Base-by-base conservation (phyloP, 106 monocot genomes). In the Platanthera guangdongensis region DNA sequence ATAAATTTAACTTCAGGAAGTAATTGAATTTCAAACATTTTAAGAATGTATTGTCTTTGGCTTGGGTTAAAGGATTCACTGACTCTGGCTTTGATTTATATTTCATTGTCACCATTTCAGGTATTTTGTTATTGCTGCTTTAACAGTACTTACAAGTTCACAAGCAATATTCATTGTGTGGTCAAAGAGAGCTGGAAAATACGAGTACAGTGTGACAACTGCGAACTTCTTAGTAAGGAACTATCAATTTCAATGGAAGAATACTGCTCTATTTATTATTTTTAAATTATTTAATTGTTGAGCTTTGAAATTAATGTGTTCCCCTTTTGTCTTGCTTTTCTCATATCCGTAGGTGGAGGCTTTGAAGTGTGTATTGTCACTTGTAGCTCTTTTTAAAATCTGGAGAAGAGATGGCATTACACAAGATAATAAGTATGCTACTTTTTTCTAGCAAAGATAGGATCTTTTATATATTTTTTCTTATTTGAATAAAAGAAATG, bases 141-240 rank as follows among this genome's bases (percentile, higher is more conserved):
- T 99, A 79, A 99, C 97, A 54, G 49, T 99, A 51, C 84, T 99
- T 39, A 99, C 97, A 46, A 99, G 97, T 83, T 99, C 97, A 47
- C 97, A 99, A 59, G 87, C 97, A 68, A 99, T 94, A 75, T 75
- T 99, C 47, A 99, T 99, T 82, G 89, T 89, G 1, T 99, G 97
- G 97, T 99, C 97, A 9, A 99, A 94, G 79, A 91, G 91, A 92
- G 88, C 80, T 82, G 91, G 91, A 76, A 94, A 99, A 71, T 99
- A 94, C 52, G 93, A 99, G 68, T 99, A 99, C 68, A 99, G 97
- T 81, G 94, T 91, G 52, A 94, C 94, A 74, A 90, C 94, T 5
- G 91, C 97, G 28, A 99, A 99, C 81, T 99, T 99, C 80, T 88
- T 83, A 74, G 94, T 94, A 68, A 87, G 84, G 9, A 39, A 82